Conservation (phyloP, 495 filamentous ascomycete genomes). For the Geopyxis carbonaria region DNA sequence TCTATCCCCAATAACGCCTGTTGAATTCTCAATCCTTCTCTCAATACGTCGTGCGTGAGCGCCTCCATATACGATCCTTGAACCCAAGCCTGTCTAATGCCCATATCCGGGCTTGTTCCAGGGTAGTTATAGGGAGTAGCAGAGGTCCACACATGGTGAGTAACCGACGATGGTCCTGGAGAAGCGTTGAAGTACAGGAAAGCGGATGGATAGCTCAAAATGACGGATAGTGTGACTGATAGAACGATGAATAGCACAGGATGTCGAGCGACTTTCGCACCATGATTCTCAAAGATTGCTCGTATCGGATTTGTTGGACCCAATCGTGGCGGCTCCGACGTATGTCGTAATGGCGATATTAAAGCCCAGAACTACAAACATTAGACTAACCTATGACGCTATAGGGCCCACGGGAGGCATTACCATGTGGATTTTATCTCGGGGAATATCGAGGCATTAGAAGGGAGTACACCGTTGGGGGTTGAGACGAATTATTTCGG, state of each 20-base stretch:
- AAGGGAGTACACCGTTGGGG: not conserved
- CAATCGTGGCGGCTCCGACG: constrained; percentile 45
- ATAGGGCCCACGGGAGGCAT: not conserved
- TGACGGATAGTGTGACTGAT: constrained; percentile 42
- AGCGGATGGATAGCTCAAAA: constrained; percentile 48
- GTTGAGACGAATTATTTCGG: too few relatives aligned
- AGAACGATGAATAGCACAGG: constrained; percentile 47
- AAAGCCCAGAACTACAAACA: constrained; percentile 24
- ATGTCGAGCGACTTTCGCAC: constrained; percentile 45
- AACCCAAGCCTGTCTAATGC: constrained; percentile 36
- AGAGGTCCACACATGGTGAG: constrained; percentile 62
- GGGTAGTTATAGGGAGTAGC: constrained; percentile 39
- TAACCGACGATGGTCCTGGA: constrained; percentile 43
- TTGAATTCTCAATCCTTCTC: constrained; percentile 46
- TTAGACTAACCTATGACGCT: not conserved
- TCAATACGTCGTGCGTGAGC: constrained; percentile 41
- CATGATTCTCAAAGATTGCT: constrained; percentile 42
- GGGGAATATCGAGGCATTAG: constrained; percentile 8
- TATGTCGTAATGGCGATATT: constrained; percentile 28
- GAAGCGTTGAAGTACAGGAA: constrained; percentile 48
- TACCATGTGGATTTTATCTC: constrained; percentile 7
- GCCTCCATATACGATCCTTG: constrained; percentile 49
- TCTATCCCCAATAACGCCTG: constrained; percentile 36
- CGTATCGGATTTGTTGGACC: constrained; percentile 43
- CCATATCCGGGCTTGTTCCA: constrained; percentile 28